Conservation (phyloP, 345 rosid species). For the Boechera stricta region DNA sequence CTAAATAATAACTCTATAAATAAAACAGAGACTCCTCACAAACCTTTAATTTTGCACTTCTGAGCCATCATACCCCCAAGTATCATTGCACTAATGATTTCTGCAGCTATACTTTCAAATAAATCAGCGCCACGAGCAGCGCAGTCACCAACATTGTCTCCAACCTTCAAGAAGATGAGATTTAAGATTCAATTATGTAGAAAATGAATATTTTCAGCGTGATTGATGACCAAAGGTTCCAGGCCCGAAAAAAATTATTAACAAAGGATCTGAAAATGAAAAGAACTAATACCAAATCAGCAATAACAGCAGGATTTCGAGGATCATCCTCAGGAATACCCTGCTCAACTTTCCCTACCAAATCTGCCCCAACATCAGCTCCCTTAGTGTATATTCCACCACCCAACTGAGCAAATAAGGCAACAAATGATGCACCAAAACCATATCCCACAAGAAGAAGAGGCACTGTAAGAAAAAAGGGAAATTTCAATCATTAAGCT, state of each 20-base stretch:
- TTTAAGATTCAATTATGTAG: neutral
- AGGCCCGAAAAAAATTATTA: neutral
- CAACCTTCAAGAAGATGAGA: slow-evolving; percentile 62
- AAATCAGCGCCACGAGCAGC: slow-evolving; percentile 99
- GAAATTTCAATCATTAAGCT: slow-evolving; percentile 28
- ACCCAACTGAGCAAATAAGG: slow-evolving; percentile 99
- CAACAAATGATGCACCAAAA: slow-evolving; percentile 99
- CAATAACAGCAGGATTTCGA: slow-evolving; percentile 97
- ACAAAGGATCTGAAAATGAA: slow-evolving; percentile 10
- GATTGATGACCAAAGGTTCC: neutral
- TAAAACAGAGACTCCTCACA: slow-evolving; percentile 19
- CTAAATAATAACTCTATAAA: too few relatives aligned
- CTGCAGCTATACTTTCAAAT: slow-evolving; percentile 99
- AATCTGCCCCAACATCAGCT: slow-evolving; percentile 99
- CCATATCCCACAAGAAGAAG: slow-evolving; percentile 99
- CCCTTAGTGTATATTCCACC: slow-evolving; percentile 99
- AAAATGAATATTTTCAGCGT: neutral
- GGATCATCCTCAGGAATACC: slow-evolving; percentile 99
- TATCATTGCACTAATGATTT: slow-evolving; percentile 99
- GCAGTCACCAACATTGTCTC: slow-evolving; percentile 99
- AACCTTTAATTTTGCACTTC: slow-evolving; percentile 91
- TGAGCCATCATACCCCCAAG: slow-evolving; percentile 98
- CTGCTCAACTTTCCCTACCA: slow-evolving; percentile 99
- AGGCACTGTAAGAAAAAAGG: slow-evolving; percentile 69
- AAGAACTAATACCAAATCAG: slow-evolving; percentile 80